Conservation (phyloP, 106 monocot species). For the Gastrodia elata region DNA sequence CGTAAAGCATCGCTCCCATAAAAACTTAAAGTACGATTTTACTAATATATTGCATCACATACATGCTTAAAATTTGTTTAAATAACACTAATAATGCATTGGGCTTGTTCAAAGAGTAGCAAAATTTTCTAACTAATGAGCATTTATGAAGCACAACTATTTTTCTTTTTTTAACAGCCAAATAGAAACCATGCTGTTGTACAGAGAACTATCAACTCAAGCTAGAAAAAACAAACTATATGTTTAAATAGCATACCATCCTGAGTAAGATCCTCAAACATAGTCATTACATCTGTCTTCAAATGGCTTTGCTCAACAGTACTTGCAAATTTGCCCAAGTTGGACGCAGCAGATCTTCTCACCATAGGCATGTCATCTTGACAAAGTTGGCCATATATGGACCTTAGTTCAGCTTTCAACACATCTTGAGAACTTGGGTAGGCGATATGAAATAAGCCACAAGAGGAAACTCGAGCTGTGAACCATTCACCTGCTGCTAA, state of each 20-base stretch:
- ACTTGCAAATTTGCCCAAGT: constrained; percentile 82
- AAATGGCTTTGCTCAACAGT: constrained; percentile 66
- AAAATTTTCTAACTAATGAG: neutral
- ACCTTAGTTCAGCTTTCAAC: constrained; percentile 67
- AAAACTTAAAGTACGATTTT: too few relatives aligned
- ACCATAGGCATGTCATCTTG: constrained; percentile 99
- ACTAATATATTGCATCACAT: too few relatives aligned
- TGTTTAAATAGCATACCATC: constrained; percentile 43
- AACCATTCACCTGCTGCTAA: constrained; percentile 96
- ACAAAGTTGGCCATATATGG: constrained; percentile 70
- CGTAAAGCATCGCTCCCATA: too few relatives aligned
- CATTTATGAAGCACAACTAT: neutral
- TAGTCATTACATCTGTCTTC: constrained; percentile 76
- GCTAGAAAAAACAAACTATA: neutral
- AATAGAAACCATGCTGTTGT: neutral
- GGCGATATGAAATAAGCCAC: constrained; percentile 81
- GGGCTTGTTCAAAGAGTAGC: too few relatives aligned
- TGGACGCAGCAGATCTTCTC: constrained; percentile 83
- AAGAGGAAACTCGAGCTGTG: constrained; percentile 89
- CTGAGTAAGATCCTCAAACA: constrained; percentile 84
- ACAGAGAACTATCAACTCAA: neutral
- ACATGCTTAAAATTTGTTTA: too few relatives aligned
- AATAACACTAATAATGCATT: too few relatives aligned
- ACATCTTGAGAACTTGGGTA: constrained; percentile 77
- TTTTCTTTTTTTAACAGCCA: neutral